Conservation (phyloP, 441 rosid species). For the Pelargonium citronellum region DNA sequence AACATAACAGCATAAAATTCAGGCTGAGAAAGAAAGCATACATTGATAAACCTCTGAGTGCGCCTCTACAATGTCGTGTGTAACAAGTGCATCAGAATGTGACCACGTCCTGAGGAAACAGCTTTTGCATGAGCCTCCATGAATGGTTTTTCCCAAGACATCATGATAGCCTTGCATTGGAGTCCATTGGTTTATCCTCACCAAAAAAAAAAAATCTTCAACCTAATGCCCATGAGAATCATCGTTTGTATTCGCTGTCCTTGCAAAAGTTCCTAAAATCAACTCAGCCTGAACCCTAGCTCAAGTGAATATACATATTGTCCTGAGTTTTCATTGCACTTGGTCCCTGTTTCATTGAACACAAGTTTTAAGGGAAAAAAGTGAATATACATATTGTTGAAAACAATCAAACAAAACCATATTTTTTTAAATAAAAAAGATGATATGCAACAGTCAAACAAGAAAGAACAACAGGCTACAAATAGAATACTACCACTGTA, state of each 20-base stretch:
- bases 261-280: slow-evolving; percentile 72
- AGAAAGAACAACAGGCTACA: not conserved
- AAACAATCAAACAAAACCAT: not conserved
- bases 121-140: slow-evolving; percentile 96
- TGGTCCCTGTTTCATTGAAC: no score
- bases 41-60: slow-evolving; percentile 72
- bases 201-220: slow-evolving; percentile 62
- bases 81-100: slow-evolving; percentile 44
- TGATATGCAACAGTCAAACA: not conserved
- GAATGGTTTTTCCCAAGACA: slow-evolving; percentile 92
- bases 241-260: slow-evolving; percentile 35
- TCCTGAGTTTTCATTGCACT: no score
- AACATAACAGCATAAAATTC: slow-evolving; percentile 60
- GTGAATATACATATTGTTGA: not conserved
- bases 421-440: not conserved
- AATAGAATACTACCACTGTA: not conserved
- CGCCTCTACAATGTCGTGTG: slow-evolving; percentile 76
- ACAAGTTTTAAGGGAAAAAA: no score
- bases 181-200: slow-evolving; percentile 76
- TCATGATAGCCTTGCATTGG: slow-evolving; percentile 70
- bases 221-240: slow-evolving; percentile 41
- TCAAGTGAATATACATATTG: slow-evolving; percentile 1
- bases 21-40: slow-evolving; percentile 68
- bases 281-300: slow-evolving; percentile 76
- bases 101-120: slow-evolving; percentile 62